Evolutionary conservation across 208 protist genomes (phyloP).

Genomic region (Acanthamoeba quina): DNA sequence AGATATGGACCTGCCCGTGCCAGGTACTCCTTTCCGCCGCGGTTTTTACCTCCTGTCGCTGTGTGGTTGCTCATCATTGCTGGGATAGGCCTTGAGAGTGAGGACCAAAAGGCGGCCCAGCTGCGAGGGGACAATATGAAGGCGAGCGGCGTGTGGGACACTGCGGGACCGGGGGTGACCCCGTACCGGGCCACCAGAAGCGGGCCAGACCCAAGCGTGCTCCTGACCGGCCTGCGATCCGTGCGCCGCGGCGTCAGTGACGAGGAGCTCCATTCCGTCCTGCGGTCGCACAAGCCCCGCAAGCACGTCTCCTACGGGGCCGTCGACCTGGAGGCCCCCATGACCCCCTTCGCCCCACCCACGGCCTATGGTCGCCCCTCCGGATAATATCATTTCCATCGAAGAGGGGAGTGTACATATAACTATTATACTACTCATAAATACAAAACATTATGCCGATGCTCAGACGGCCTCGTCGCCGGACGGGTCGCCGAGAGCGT

Average conservation of each 20-base stretch:
- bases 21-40: not conserved
- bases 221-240: slow-evolving; percentile 22
- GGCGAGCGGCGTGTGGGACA: not conserved
- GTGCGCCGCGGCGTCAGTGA: not conserved
- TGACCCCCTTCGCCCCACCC: slow-evolving; percentile 24
- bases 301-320: slow-evolving; percentile 59
- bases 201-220: not conserved
- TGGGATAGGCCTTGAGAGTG: not conserved
- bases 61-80: not conserved
- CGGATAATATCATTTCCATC: no score
- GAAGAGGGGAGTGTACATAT: no score
- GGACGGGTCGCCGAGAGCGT: not conserved
- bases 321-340: slow-evolving; percentile 17
- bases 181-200: not conserved
- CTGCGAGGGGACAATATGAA: not conserved
- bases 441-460: no score
- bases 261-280: not conserved
- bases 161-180: not conserved
- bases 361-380: no score
- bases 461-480: not conserved
- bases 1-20: not conserved
- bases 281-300: slow-evolving; percentile 11
- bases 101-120: not conserved
- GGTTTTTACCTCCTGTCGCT: not conserved
- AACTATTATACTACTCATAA: no score